Base-by-base conservation (phyloP, 208 protist species). In the Phytomonas sp. region DNA sequence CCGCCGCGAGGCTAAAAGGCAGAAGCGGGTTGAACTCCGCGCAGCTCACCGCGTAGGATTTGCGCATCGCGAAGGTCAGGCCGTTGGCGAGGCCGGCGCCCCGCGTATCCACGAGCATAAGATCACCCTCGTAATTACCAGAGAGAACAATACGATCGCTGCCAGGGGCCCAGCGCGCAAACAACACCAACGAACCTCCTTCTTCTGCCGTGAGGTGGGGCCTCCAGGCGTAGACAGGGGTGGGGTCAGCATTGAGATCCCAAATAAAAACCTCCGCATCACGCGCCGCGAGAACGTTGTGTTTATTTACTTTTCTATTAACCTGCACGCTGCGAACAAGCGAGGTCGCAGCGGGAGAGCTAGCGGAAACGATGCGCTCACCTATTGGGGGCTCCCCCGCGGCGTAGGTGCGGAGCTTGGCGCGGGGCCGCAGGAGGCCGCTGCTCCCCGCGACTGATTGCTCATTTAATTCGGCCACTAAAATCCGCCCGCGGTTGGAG, bases 1-100 rank as follows among this genome's bases (percentile, higher is more conserved):
- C 73, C 8, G 82, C 73, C 6, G 87, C 84, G 4, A 93, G 29
- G 14, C 84, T 63, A 63, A 80, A 86, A 1, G 89, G 86, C 52
- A 95, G 72, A 19, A 93, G 70, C 23, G 78, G 70, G 71, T 88
- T 93, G 73, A 91, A 95, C 26, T 92, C 87, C 2, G 71, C 87
- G 42, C 69, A 71, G 26, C 66, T 34, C 34, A 67, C 77, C 37
- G 69, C 74, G 65, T 60, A 81, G 49, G 77, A 75, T 52, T 64
- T 56, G 56, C 76, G 79, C 52, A 74, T 78, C 16, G 80, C 78
- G 31, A 88, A 77, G 0, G 71, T 32, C 7, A 84, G 72, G 31
- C 66, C 81, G 14, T 75, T 74, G 4, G 23, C 11, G 23, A 42
- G 67, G 26, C 37, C 31, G 34, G 69, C 61, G 16, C 49, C 59